Base-by-base conservation (phyloP, 345 rosid species). In the Eucalyptus marginata region DNA sequence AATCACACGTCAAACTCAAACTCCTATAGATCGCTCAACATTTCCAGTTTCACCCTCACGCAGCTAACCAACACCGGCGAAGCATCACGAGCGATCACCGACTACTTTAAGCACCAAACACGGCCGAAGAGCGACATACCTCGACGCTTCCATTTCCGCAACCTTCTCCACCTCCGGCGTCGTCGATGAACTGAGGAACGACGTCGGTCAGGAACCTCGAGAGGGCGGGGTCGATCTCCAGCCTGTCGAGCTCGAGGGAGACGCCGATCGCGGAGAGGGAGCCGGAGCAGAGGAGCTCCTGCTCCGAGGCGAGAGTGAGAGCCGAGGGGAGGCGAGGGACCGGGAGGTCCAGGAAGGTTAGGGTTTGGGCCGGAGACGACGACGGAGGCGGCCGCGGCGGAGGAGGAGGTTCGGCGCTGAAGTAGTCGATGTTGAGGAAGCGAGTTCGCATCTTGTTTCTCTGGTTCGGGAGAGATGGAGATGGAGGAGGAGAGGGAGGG, bases 291-390 rank as follows among this genome's bases (percentile, higher is more conserved):
- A 92, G 92, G 89, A 85, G 68, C 33, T 86, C 91, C 29, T 91
- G 93, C 24, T 80, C 62, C 85, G 89, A 79, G 89, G 33, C 31
- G 88, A 90, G 52, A 89, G 89, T 66, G 59, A 36, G 89, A 62
- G 91, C 43, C 59, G 92, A 91, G 88, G 91, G 90, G 44, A 92
- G 88, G 64, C 66, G 91, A 92, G 96, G 96, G 46, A 92, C 91
- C 9, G 97, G 94, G 56, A 97, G 96, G 59, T 92, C 91, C 43
- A 95, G 95, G 93, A 96, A 95, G 86, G 90, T 91, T 91, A 93
- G 93, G 93, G 93, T 92, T 93, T 91, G 91, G 86, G 50, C 80
- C 36, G 95, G 91, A 22, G 92, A 86, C n/a, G 91, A 86, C 86
- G 94, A 40, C n/a, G 92, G 66, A 2, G 54, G 20, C 22, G 9